Base-by-base conservation (phyloP, 768 basidiomycete species). In the Lactarius quietus region DNA sequence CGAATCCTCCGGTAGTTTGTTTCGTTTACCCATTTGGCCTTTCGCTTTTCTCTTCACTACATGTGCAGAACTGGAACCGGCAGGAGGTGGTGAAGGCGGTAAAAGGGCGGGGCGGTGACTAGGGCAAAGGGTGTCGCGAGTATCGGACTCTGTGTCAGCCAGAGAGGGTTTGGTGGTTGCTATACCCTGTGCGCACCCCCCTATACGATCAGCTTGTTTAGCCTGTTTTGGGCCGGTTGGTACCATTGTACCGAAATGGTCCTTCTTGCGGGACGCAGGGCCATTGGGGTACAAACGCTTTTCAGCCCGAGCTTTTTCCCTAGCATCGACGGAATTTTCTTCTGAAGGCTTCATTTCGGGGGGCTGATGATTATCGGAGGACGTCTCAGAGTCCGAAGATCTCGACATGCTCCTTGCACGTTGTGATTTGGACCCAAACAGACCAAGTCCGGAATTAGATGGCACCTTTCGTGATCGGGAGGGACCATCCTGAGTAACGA, bases 61-160 rank as follows among this genome's bases (percentile, higher is more conserved):
- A 5, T 65, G 65, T 29, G 68, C 63, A 17, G 70, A 62, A 59
- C 58, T 68, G 3, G 68, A 59, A 28, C 66, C 69, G 14, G 69
- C 76, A 3, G 82, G 81, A 20, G 87, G 85, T n/a, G 89, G 89
- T 20, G 90, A 89, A 20, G 89, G 88, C 8, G 88, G 87, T 59
- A 90, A 73, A 56, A 89, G 80, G 31, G 70, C 60, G 26, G 67
- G 63, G 41, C 59, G 36, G 60, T 59, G 75, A 45, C 8, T 26
- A 57, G 71, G 72, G 56, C 73, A 55, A 41, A 66, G 29, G 62
- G 59, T 33, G 61, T 68, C 38, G 69, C 62, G 48, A 62, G 55
- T 43, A 41, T 57, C 58, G 28, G 57, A 52, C 28, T 33, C 60
- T 52, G 41, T 57, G 59, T 53, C 60, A 51, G 61, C 54, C 41